Evolutionary conservation across 495 filamentous ascomycete genomes (phyloP).

Genomic region (Rhizodiscina lignyota): DNA sequence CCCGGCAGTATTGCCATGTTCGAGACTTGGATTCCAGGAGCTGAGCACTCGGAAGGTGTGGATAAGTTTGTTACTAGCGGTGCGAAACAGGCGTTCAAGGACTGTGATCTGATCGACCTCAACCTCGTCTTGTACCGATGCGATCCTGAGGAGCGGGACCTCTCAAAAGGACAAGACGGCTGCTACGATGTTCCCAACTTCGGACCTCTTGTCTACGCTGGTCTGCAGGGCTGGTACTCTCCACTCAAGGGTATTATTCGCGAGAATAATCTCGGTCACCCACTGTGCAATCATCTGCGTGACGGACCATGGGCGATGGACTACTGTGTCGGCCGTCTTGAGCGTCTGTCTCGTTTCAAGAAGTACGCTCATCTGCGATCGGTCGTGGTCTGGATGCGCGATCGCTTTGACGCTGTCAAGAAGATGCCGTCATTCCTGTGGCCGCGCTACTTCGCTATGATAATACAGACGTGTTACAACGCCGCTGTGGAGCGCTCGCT

Average conservation of each 20-base stretch:
- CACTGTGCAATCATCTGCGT: constrained; percentile 80
- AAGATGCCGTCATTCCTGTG: constrained; percentile 75
- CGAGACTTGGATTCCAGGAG: constrained; percentile 81
- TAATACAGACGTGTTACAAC: constrained; percentile 71
- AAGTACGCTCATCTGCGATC: constrained; percentile 40
- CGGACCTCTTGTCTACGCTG: constrained; percentile 82
- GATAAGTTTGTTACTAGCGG: constrained; percentile 72
- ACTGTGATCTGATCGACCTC: constrained; percentile 59
- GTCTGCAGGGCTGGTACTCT: constrained; percentile 98
- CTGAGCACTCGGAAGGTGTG: constrained; percentile 53
- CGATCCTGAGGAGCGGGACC: constrained; percentile 80
- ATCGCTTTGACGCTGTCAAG: constrained; percentile 70
- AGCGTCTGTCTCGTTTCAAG: constrained; percentile 46
- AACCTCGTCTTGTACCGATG: constrained; percentile 88
- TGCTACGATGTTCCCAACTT: constrained; percentile 71
- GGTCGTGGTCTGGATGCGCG: constrained; percentile 61
- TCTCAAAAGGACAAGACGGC: constrained; percentile 63
- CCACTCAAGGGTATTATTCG: constrained; percentile 68
- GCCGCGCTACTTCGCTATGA: constrained; percentile 83
- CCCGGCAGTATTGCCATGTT: constrained; percentile 90
- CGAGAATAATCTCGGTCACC: constrained; percentile 84
- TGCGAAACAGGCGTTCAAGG: constrained; percentile 61
- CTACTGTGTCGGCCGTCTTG: constrained; percentile 64
- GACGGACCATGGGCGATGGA: constrained; percentile 91
- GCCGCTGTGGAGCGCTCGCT: constrained; percentile 65